Conservation (phyloP, 2,329 filamentous ascomycete species). For the Leptoxyphium fumago region DNA sequence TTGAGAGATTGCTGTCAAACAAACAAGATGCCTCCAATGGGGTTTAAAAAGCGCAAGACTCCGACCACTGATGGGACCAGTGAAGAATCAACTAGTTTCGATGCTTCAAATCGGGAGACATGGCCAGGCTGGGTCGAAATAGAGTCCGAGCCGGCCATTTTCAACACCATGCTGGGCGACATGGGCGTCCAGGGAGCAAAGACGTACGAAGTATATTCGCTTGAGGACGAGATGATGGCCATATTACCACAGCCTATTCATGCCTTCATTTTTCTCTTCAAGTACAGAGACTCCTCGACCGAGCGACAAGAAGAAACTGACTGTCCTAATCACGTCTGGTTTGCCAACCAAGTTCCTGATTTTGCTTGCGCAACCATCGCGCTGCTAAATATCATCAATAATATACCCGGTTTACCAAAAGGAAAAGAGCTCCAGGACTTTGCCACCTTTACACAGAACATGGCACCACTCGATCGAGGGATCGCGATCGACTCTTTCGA, state of each 20-base stretch:
- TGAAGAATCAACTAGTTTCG: background rate
- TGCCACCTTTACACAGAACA: constrained; percentile 52
- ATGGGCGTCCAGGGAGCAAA: constrained; percentile 61
- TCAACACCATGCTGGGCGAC: constrained; percentile 69
- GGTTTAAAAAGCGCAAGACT: constrained; percentile 5
- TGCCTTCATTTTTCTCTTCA: constrained; percentile 80
- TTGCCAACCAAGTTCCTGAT: constrained; percentile 76
- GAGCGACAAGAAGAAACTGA: constrained; percentile 35
- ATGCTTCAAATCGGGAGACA: constrained; percentile 36
- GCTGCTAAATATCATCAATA: constrained; percentile 86
- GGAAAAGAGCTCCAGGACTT: constrained; percentile 58
- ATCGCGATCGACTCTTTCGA: constrained; percentile 58
- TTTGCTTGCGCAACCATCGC: constrained; percentile 91
- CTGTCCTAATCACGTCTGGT: constrained; percentile 64
- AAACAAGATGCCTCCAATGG: constrained; percentile 6
- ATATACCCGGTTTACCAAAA: constrained; percentile 50
- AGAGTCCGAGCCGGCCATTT: constrained; percentile 78
- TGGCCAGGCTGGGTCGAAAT: constrained; percentile 72
- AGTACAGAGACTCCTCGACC: constrained; percentile 40
- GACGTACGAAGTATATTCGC: constrained; percentile 59
- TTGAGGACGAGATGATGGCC: constrained; percentile 53
- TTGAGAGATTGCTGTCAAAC: background rate
- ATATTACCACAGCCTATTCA: constrained; percentile 56
- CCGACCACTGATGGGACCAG: constrained; percentile 7
- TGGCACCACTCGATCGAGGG: constrained; percentile 61